Conservation (phyloP, 2,329 filamentous ascomycete species). For the Macrophomina pseudophaseolina region DNA sequence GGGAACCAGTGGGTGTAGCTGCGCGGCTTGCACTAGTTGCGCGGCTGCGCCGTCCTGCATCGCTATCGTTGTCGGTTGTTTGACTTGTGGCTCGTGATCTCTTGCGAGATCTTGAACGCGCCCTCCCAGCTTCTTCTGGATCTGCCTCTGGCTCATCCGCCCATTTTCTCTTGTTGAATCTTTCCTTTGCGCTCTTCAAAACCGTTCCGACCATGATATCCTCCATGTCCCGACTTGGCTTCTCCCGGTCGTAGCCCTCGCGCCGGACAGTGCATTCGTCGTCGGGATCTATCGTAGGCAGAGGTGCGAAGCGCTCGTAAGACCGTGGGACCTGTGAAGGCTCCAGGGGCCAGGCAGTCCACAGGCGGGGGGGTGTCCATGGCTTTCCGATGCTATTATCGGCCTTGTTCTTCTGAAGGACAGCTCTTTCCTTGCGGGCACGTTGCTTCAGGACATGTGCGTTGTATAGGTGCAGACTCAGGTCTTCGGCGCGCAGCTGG, state of each 20-base stretch:
- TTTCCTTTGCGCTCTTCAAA: conserved; percentile 70
- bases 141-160: conserved; percentile 31
- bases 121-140: conserved; percentile 11
- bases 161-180: conserved; percentile 52
- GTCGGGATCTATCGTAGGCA: conserved; percentile 48
- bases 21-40: conserved; percentile 1
- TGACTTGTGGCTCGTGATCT: conserved; percentile 30
- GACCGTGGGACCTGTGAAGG: conserved; percentile 65
- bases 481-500: conserved; percentile 66
- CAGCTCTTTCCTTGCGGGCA: conserved; percentile 27
- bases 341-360: conserved; percentile 86
- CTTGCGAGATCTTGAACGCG: conserved; percentile 7
- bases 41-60: neutral
- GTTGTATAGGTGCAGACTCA: conserved; percentile 80
- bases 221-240: conserved; percentile 67
- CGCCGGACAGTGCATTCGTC: conserved; percentile 58
- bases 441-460: conserved; percentile 69
- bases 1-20: conserved; percentile 10
- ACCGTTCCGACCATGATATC: conserved; percentile 72
- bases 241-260: conserved; percentile 42
- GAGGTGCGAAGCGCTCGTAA: conserved; percentile 54
- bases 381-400: conserved; percentile 38
- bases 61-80: conserved; percentile 1
- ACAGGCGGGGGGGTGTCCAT: conserved; percentile 60
- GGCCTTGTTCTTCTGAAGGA: conserved; percentile 36